These are phyloP conservation scores for Diaporthe sp. DNA, from an alignment of 2,329 filamentous ascomycete species.

Conservation along the genomic window DNA sequence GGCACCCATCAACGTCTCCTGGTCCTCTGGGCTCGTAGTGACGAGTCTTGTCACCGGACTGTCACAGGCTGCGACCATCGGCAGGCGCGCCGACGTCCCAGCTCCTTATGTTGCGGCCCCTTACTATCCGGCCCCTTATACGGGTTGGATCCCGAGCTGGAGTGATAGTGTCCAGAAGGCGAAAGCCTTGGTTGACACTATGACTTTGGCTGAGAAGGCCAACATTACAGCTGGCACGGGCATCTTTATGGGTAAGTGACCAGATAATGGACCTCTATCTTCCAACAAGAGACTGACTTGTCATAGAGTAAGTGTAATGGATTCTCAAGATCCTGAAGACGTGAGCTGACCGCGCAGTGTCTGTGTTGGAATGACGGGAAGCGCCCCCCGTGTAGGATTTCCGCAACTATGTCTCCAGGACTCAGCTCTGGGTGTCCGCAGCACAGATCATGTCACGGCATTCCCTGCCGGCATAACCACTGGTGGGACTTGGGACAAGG, in stretches of 20 bases:
- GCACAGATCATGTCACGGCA: slow-evolving; percentile 81
- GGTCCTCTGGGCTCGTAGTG: slow-evolving; percentile 27
- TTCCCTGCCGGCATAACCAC: slow-evolving; percentile 86
- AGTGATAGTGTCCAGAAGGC: slow-evolving; percentile 79
- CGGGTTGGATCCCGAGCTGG: slow-evolving; percentile 80
- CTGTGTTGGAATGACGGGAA: slow-evolving; percentile 84
- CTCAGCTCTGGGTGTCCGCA: slow-evolving; percentile 78
- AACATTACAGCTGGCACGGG: slow-evolving; percentile 82
- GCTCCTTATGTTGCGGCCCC: slow-evolving; percentile 62
- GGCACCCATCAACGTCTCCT: slow-evolving; percentile 29
- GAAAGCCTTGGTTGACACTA: slow-evolving; percentile 75
- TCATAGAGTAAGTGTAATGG: slow-evolving; percentile 44
- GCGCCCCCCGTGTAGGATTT: slow-evolving; percentile 78
- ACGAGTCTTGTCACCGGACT: slow-evolving; percentile 39
- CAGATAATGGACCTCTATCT: neutral
- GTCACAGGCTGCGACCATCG: slow-evolving; percentile 45
- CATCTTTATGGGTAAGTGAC: slow-evolving; percentile 74
- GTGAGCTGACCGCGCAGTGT: slow-evolving; percentile 56
- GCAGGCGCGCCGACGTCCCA: slow-evolving; percentile 49
- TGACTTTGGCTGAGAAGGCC: slow-evolving; percentile 86
- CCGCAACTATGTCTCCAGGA: slow-evolving; percentile 81
- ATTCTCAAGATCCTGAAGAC: neutral
- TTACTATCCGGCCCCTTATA: slow-evolving; percentile 82
- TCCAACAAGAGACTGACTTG: slow-evolving; percentile 36
- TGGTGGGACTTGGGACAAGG: slow-evolving; percentile 82